Base-by-base conservation (phyloP, 2,329 filamentous ascomycete species). In the Tolypocladium amazonense region DNA sequence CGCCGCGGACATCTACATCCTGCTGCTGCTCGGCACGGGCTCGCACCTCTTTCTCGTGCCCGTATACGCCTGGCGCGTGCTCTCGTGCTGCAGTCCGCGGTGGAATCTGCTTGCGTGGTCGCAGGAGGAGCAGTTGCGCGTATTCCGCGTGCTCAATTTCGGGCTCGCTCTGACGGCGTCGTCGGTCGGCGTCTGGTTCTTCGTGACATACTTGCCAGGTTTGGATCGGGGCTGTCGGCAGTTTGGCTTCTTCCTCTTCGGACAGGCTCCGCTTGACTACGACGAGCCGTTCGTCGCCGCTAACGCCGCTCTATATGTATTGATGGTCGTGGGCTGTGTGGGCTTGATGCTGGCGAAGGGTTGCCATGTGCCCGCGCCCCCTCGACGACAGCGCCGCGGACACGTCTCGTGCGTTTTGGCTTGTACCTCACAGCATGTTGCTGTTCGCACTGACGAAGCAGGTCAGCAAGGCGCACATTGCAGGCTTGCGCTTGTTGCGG, bases 201-300 rank as follows among this genome's bases (percentile, higher is more conserved):
- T 69, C 60, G 66, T 65, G 1, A 62, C 63, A 0, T 68, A 65
- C 54, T 57, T 72, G 3, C 66, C 72, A 1, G 62, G 58, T 0
- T 62, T 66, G 9, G 14, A 63, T 35, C 62, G 65, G 7, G 56
- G 56, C 12, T 73, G 72, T 58, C 60, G 58, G 2, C 70, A 73
- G 47, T 66, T 67, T 35, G 67, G 68, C 11, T 75, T 75, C 11
- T 74, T 75, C 58, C 65, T 74, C 47, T 66, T 75, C 20, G 66
- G 66, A n/a, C 66, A 64, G 39, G 61, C 70, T 9, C 59, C 62
- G 12, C 47, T 75, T 11, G 64, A 67, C 1, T 61, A 65, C 0
- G 69, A 67, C 41, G 66, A 59, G 25, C 63, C 58, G 1, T 71
- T 70, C 58, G 58, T 69, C 41, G 70, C 64, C 11, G 62, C 69